phyloP scores from a whole-genome alignment of 2,329 filamentous ascomycete species.

The Nigrospora oryzae region DNA sequence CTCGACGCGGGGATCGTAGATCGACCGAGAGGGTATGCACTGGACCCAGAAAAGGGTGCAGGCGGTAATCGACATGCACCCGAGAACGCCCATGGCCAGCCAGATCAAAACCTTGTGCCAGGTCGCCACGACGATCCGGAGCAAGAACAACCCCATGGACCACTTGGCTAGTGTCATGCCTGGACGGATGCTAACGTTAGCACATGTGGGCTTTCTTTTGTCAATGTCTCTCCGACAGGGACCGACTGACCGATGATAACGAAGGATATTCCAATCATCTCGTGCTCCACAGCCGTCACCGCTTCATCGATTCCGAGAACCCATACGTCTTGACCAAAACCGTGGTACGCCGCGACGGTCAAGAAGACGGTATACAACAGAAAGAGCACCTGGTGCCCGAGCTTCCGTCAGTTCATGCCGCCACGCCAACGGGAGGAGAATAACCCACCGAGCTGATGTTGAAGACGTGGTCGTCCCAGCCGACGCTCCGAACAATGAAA shows the following conservation, averaged over 20 bases:
- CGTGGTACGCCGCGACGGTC: slow-evolving; percentile 2
- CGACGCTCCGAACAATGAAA: neutral
- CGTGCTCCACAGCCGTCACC: slow-evolving; percentile 2
- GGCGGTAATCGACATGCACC: neutral
- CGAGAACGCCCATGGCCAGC: slow-evolving; percentile 2
- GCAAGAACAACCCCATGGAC: slow-evolving; percentile 6
- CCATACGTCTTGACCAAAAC: slow-evolving; percentile 4
- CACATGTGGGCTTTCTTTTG: no score
- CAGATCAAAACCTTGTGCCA: slow-evolving; percentile 7
- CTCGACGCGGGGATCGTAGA: slow-evolving; percentile 3
- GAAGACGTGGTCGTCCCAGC: slow-evolving; percentile 5
- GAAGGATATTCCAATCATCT: slow-evolving; percentile 5
- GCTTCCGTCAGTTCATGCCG: neutral
- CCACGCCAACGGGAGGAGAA: neutral
- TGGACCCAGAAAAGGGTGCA: slow-evolving; percentile 6
- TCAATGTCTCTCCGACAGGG: no score
- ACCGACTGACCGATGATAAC: neutral
- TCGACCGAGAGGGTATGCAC: slow-evolving; percentile 3
- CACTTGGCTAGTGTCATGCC: slow-evolving; percentile 5
- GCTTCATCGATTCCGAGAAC: neutral
- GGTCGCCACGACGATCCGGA: slow-evolving; percentile 2
- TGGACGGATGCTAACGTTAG: neutral
- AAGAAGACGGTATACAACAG: slow-evolving; percentile 2
- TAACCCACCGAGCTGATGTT: slow-evolving; percentile 1
- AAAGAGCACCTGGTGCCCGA: slow-evolving; percentile 2